Evolutionary conservation across 1,284 basidiomycete species (phyloP), one percentile per base, ranked within the genome.

Genomic region (Irpex sp.): DNA sequence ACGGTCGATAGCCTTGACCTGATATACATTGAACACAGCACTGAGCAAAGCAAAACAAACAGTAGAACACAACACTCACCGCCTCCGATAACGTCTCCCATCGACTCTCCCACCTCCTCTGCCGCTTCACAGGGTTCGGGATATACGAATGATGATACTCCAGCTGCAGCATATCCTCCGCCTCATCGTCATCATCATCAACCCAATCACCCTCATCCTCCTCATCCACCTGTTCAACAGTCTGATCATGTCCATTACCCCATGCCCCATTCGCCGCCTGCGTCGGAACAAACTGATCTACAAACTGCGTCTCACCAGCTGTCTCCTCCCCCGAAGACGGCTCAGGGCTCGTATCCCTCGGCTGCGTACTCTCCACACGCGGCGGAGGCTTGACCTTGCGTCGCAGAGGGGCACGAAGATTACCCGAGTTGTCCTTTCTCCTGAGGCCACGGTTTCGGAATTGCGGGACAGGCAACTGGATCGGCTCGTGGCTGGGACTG

Each of bases 1-100:
- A 57, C 89, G 81, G 74, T 93, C 90, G 19, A 93, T 76, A 36
- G 81, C 81, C 75, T 90, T 88, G 81, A 93, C 88, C 90, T 92
- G 69, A 50, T 17, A 50, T 36, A 60, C 65, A 57, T 66, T 31
- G 70, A 68, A 56, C 59, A 61, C 63, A 64, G 36, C 15, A n/a
- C n/a, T 50, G 61, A 63, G 63, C 36, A 61, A 50, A 5, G 17
- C 62, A 54, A 19, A 56, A 33, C 3, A 5, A 31, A 55, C 37
- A 51, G 15, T 3, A 53, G 51, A 3, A 54, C 43, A 55, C 39
- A 33, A 59, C 8, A 77, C 79, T 72, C 66, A 92, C 90, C 62
- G 88, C 86, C 71, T 89, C 87, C 33, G 84, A 79, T 35, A 93
- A 75, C 9, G 82, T 81, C 63, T 90, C 88, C 90, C 90, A 92